Percentiles rank a stretch among this genome's conserved stretches.
These are phyloP conservation scores for Podaxis sp. DNA, from an alignment of 768 basidiomycete genomes.

Conservation along the genomic window DNA sequence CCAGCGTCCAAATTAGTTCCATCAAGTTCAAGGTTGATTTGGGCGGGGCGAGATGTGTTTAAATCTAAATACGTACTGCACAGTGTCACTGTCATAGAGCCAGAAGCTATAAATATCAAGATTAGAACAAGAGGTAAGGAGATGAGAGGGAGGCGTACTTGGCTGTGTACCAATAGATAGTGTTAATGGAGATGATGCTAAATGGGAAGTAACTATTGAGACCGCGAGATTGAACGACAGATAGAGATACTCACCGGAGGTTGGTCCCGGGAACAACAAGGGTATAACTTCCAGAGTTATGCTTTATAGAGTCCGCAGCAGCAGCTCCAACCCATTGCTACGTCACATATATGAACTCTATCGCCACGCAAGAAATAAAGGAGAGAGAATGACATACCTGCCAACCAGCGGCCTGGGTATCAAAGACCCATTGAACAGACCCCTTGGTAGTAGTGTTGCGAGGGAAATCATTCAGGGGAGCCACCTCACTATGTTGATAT, in stretches of 20 bases:
- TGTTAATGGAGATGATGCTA: conserved; percentile 62
- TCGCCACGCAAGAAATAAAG: neutral
- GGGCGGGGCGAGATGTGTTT: neutral
- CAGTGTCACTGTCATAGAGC: conserved; percentile 53
- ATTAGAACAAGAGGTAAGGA: neutral
- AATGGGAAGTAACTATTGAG: neutral
- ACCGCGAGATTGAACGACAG: neutral
- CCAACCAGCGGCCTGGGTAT: conserved; percentile 51
- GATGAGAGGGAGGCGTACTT: conserved; percentile 36
- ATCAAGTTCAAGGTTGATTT: neutral
- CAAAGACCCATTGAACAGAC: conserved; percentile 56
- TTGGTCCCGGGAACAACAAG: conserved; percentile 46
- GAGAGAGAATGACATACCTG: conserved; percentile 29
- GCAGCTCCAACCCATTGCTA: conserved; percentile 47
- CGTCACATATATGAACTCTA: neutral
- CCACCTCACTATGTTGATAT: conserved; percentile 42
- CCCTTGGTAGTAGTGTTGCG: conserved; percentile 38
- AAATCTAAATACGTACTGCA: conserved; percentile 33
- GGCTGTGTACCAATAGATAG: conserved; percentile 59
- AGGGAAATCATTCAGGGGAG: conserved; percentile 60
- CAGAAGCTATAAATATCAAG: conserved; percentile 43
- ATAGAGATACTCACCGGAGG: conserved; percentile 33
- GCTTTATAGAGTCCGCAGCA: conserved; percentile 42
- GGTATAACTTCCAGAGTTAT: conserved; percentile 57
- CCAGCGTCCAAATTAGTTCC: neutral